Base-by-base conservation (phyloP, 1,284 basidiomycete species). In the Trichosporon sp. region DNA sequence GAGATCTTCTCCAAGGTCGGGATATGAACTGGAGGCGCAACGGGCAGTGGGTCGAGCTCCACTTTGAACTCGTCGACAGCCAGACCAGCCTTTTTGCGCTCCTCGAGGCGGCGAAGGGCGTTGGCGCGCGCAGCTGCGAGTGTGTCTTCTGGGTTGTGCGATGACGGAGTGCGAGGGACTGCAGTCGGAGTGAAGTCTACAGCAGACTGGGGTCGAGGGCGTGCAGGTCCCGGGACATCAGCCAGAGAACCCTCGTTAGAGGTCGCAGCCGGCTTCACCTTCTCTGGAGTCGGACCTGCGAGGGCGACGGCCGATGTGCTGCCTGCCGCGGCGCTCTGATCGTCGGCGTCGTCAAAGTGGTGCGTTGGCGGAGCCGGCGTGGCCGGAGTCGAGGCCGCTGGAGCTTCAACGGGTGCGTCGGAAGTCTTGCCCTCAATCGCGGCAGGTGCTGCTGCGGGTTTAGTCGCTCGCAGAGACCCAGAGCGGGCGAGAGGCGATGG, bases 71-170 rank as follows among this genome's bases (percentile, higher is more conserved):
- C 61, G n/a, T 58, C 37, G 2, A 68, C 57, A 1, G 49, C 29
- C 13, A 64, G 49, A 4, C 66, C 66, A 5, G 73, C 76, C 33
- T 69, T 71, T 66, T 72, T 72, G 62, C 71, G 73, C 25, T 70
- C 76, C 58, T 79, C 73, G 19, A 73, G 63, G 16, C 78, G 70
- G 29, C 69, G 69, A 8, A 78, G 58, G 2, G 78, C 78, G 37
- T 79, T 79, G 13, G 76, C 75, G 21, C 74, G 71, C 7, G 78
- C 78, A 29, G 70, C 69, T 0, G 76, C 78, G 7, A 79, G 65
- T 6, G 72, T 76, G 59, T 78, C 77, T 1, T 68, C 62, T 69
- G 56, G 34, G 66, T 33, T 71, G 72, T 65, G 67, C 31, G 49
- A 54, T 13, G 49, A 29, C 19, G 40, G 40, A 4, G 40, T 44